Conservation (phyloP, 805 yeast genomes). For the Kazachstania viticola region DNA sequence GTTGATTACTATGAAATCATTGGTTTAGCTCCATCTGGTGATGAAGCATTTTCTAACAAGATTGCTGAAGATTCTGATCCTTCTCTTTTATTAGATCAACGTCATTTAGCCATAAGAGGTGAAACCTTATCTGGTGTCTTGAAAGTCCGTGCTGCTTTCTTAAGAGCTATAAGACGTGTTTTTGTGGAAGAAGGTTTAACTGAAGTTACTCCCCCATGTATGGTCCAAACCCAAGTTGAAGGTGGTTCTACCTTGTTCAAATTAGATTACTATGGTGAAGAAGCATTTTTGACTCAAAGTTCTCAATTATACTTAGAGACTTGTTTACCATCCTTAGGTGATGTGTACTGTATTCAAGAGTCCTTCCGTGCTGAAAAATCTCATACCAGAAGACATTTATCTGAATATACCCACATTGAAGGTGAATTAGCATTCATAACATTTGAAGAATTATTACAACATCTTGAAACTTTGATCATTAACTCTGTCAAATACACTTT, state of each 20-base stretch:
- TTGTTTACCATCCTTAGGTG: conserved; percentile 91
- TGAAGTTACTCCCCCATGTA: conserved; percentile 98
- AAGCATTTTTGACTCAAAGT: conserved; percentile 91
- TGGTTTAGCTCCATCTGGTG: conserved; percentile 94
- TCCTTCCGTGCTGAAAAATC: conserved; percentile 98
- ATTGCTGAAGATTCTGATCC: conserved; percentile 93
- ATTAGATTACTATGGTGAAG: conserved; percentile 91
- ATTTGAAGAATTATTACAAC: conserved; percentile 77
- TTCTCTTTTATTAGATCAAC: conserved; percentile 79
- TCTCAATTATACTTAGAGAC: conserved; percentile 96
- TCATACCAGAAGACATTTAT: conserved; percentile 94
- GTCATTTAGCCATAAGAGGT: conserved; percentile 94
- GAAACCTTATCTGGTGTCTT: conserved; percentile 85
- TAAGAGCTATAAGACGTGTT: conserved; percentile 64
- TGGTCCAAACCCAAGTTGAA: conserved; percentile 99
- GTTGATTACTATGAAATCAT: conserved; percentile 84
- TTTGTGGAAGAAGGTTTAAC: conserved; percentile 61
- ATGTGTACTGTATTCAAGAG: conserved; percentile 94
- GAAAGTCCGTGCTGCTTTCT: conserved; percentile 82
- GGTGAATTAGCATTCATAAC: conserved; percentile 81
- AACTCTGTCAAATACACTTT: conserved; percentile 61
- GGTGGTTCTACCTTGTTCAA: conserved; percentile 96
- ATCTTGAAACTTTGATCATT: conserved; percentile 71
- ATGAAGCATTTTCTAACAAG: conserved; percentile 88
- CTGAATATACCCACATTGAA: conserved; percentile 96